phyloP scores from a whole-genome alignment of 2,329 filamentous ascomycete species.

The Verticillium dahliae region DNA sequence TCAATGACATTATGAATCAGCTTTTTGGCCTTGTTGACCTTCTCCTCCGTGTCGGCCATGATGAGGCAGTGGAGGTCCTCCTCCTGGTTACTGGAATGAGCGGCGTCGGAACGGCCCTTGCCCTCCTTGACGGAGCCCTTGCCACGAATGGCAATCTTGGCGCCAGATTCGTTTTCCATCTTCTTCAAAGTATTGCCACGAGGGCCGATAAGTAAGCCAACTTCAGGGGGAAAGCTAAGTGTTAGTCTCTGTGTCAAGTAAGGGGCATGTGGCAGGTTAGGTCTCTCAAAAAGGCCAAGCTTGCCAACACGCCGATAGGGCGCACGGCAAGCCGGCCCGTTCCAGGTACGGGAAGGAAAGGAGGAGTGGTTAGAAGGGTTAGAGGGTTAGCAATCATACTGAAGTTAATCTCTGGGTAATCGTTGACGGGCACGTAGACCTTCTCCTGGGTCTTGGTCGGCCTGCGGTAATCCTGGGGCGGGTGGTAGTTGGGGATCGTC shows the following conservation, averaged over 20 bases:
- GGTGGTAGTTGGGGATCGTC: constrained; percentile 98
- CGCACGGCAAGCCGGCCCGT: constrained; percentile 35
- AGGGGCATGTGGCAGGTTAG: constrained; percentile 24
- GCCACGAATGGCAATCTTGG: constrained; percentile 98
- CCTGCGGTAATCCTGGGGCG: constrained; percentile 94
- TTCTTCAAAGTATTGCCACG: constrained; percentile 99
- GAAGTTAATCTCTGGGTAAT: constrained; percentile 99
- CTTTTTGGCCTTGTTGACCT: constrained; percentile 98
- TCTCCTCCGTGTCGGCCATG: constrained; percentile 99
- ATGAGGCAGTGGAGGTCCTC: constrained; percentile 98
- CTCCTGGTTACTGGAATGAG: constrained; percentile 99
- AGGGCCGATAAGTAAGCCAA: constrained; percentile 99
- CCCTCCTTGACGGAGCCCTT: constrained; percentile 99
- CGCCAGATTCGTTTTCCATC: constrained; percentile 95
- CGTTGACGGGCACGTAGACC: constrained; percentile 99
- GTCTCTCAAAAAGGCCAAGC: constrained; percentile 18
- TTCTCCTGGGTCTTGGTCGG: constrained; percentile 99
- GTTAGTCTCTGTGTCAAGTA: constrained; percentile 65
- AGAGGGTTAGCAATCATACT: constrained; percentile 99
- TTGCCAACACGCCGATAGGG: constrained; percentile 17
- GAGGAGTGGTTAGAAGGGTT: constrained; percentile 63
- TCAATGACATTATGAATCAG: constrained; percentile 98
- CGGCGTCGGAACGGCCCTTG: constrained; percentile 96
- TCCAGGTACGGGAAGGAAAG: constrained; percentile 27
- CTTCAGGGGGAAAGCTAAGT: constrained; percentile 82